Evolutionary conservation across 73 alveolate species (phyloP).

Genomic region (Blepharisma stoltei): DNA sequence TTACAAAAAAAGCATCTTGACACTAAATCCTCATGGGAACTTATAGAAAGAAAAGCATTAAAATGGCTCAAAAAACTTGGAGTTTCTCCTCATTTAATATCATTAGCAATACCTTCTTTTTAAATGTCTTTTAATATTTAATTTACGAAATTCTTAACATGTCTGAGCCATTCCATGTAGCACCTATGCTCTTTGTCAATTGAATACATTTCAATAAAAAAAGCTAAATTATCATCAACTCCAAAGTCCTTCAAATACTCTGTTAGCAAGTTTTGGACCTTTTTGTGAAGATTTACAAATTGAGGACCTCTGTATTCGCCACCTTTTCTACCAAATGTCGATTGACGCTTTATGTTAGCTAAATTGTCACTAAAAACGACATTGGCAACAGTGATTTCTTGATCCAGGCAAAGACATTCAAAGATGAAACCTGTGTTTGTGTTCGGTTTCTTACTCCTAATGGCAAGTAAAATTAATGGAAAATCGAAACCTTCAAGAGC

Average conservation of each 20-base stretch:
- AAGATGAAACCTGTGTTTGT: not conserved
- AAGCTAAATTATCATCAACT: conserved; percentile 76
- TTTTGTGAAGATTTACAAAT: conserved; percentile 67
- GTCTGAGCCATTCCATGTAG: conserved; percentile 80
- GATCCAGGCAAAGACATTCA: conserved; percentile 22
- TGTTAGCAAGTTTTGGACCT: conserved; percentile 54
- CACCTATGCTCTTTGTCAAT: conserved; percentile 86
- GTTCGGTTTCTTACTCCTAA: not conserved
- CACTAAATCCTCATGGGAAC: no score
- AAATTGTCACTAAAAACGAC: conserved; percentile 31
- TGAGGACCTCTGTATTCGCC: conserved; percentile 81
- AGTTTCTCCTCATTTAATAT: no score
- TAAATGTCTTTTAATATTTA: no score
- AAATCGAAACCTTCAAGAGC: no score
- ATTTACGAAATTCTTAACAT: conserved; percentile 52
- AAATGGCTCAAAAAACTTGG: no score
- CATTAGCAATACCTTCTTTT: no score
- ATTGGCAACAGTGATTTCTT: conserved; percentile 46
- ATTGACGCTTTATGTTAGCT: not conserved
- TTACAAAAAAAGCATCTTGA: no score
- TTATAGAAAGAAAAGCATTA: no score
- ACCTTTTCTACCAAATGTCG: conserved; percentile 34
- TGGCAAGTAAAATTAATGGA: no score
- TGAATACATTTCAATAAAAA: conserved; percentile 74
- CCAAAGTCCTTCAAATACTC: conserved; percentile 79